Evolutionary conservation across 2,329 filamentous ascomycete species (phyloP), one percentile per base, ranked within the genome.

Genomic region (Xylariaceae sp.): DNA sequence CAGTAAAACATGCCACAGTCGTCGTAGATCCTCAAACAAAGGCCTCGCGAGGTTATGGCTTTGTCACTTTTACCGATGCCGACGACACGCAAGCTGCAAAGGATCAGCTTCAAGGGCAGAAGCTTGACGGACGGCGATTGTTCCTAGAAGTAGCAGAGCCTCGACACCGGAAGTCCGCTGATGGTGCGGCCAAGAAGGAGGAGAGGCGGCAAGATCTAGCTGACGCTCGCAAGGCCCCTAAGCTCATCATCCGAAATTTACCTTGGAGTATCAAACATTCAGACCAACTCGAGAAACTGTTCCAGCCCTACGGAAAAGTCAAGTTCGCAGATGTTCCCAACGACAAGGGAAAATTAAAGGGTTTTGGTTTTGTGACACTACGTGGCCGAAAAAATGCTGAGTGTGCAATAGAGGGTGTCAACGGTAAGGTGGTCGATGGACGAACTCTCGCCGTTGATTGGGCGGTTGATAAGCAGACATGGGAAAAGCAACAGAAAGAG

Each of bases 1-100:
- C 94, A 7, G 80, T 98, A 61, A 97, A 96, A 66, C 91, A 97
- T 65, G 91, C 93, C 39, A 87, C 86, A n/a, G 89, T 95, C 4
- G 89, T 98, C 30, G 69, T 85, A 42, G 91, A 98, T 62, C 81
- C 86, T 13, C 74, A 82, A 50, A 95, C 90, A 2, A 95, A 95
- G 60, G 72, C 83, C 53, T 96, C 89, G 12, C 85, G 88, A 60
- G 91, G 93, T 15, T 98, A 89, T 64, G 93, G 93, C 39, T 98
- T 98, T 65, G 91, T 98, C 43, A 97, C 93, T 2, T 93, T 98
- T 57, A 88, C 90, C 54, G 93, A 98, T 61, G 79, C 86, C 22
- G 90, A 96, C 51, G 93, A 98, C 70, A 90, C 91, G 11, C 72
- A 83, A 50, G 78, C 83, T 49, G 94, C 93, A 15, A 78, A 87